phyloP scores from a whole-genome alignment of 2,329 filamentous ascomycete genomes.

The Trichoderma atroviride region DNA sequence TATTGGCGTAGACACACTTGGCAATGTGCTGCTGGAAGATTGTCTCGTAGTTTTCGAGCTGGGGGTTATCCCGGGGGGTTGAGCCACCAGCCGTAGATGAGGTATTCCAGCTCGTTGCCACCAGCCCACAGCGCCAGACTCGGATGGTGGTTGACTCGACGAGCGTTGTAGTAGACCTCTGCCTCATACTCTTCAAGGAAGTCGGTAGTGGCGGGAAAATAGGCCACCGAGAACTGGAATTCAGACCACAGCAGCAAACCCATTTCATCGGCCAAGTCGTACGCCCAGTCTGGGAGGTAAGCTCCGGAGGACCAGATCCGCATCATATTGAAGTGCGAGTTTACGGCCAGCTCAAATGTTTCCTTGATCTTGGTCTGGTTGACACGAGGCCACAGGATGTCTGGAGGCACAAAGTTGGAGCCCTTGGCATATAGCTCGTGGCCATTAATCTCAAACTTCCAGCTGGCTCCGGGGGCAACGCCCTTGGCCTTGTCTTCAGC shows the following conservation, averaged over 20 bases:
- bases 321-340: slow-evolving; percentile 64
- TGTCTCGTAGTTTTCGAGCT: slow-evolving; percentile 55
- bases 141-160: slow-evolving; percentile 62
- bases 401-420: slow-evolving; percentile 30
- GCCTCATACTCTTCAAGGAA: slow-evolving; percentile 58
- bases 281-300: slow-evolving; percentile 64
- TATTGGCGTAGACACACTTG: slow-evolving; percentile 60
- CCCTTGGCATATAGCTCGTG: slow-evolving; percentile 60
- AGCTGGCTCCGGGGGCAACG: slow-evolving; percentile 45
- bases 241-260: slow-evolving; percentile 65
- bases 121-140: slow-evolving; percentile 57
- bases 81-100: slow-evolving; percentile 46
- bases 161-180: slow-evolving; percentile 62
- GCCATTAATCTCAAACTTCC: slow-evolving; percentile 69
- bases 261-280: slow-evolving; percentile 62
- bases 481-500: slow-evolving; percentile 55
- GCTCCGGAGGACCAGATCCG: slow-evolving; percentile 63
- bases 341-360: slow-evolving; percentile 53
- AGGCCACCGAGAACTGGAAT: slow-evolving; percentile 63
- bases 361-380: slow-evolving; percentile 53
- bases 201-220: slow-evolving; percentile 57
- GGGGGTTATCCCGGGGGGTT: slow-evolving; percentile 47
- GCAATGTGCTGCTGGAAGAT: slow-evolving; percentile 59
- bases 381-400: slow-evolving; percentile 45
- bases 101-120: slow-evolving; percentile 62